Evolutionary conservation across 352 stramenopile species (phyloP).

Genomic region (Phytophthora palmivora): DNA sequence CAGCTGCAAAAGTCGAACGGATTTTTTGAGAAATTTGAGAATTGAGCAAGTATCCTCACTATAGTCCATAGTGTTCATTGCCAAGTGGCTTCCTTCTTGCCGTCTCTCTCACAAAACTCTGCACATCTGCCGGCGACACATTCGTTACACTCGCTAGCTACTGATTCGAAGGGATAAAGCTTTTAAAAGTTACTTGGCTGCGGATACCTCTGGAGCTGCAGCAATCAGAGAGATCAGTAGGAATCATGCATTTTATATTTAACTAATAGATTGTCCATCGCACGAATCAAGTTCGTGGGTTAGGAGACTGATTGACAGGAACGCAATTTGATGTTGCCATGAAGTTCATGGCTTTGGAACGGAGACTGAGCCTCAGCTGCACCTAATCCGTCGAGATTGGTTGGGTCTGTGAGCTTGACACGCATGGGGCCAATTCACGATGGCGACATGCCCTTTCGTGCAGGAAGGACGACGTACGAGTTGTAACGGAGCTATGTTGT

Average conservation of each 20-base stretch:
- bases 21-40: slow-evolving; percentile 29
- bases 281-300: slow-evolving; percentile 3
- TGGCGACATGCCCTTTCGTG: slow-evolving; percentile 3
- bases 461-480: slow-evolving; percentile 14
- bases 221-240: slow-evolving; percentile 8
- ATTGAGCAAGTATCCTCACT: slow-evolving; percentile 7
- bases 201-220: slow-evolving; percentile 18
- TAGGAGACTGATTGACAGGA: not conserved
- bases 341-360: not conserved
- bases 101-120: not conserved
- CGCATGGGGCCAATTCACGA: too few relatives aligned
- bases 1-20: slow-evolving; percentile 2
- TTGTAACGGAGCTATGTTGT: not conserved
- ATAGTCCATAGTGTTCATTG: not conserved
- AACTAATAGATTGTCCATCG: slow-evolving; percentile 1
- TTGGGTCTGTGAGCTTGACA: not conserved
- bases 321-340: not conserved
- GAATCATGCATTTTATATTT: too few relatives aligned
- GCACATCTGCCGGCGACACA: slow-evolving; percentile 10
- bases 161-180: too few relatives aligned
- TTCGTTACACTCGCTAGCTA: slow-evolving; percentile 4
- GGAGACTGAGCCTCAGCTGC: slow-evolving; percentile 13
- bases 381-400: slow-evolving; percentile 9
- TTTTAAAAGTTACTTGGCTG: not conserved
- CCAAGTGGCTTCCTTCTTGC: not conserved